A percentile compares a stretch with the other conserved stretches of the same genome.
Evolutionary conservation across 2,329 filamentous ascomycete genomes (phyloP).

Genomic region (Aureobasidium sp.): DNA sequence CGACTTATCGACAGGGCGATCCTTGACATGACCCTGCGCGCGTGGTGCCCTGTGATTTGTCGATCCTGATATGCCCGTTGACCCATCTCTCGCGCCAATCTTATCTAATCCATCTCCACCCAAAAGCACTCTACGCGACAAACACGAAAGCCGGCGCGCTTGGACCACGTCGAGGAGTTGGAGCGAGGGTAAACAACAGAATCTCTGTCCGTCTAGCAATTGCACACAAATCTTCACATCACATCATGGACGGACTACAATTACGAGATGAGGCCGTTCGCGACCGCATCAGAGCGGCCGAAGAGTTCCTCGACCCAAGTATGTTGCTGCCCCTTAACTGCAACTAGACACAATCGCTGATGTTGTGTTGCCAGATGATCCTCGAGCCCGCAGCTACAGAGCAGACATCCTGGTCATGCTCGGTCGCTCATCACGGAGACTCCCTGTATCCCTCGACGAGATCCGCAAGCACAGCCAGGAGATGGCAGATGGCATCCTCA

Average conservation of each 20-base stretch:
- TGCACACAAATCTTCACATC: background rate
- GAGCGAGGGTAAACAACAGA: constrained; percentile 1
- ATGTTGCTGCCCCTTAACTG: constrained; percentile 18
- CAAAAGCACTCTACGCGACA: background rate
- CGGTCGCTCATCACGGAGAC: constrained; percentile 50
- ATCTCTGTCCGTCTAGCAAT: background rate
- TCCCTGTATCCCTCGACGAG: constrained; percentile 64
- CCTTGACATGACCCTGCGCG: background rate
- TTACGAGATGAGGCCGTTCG: constrained; percentile 77
- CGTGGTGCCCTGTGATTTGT: constrained; percentile 8
- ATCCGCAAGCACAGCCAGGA: constrained; percentile 80
- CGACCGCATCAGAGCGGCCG: constrained; percentile 77
- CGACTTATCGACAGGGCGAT: background rate
- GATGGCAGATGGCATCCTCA: constrained; percentile 70
- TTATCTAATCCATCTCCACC: background rate
- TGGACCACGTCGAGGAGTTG: background rate
- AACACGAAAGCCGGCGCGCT: background rate
- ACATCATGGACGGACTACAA: constrained; percentile 60
- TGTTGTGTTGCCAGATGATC: constrained; percentile 40
- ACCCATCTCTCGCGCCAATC: background rate
- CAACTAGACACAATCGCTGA: constrained; percentile 7
- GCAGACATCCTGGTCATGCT: constrained; percentile 77
- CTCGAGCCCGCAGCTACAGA: constrained; percentile 61
- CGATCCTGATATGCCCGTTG: background rate
- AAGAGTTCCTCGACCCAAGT: constrained; percentile 93